These are phyloP conservation scores for Saccharata proteae DNA, from an alignment of 2,329 filamentous ascomycete genomes.

Conservation along the genomic window DNA sequence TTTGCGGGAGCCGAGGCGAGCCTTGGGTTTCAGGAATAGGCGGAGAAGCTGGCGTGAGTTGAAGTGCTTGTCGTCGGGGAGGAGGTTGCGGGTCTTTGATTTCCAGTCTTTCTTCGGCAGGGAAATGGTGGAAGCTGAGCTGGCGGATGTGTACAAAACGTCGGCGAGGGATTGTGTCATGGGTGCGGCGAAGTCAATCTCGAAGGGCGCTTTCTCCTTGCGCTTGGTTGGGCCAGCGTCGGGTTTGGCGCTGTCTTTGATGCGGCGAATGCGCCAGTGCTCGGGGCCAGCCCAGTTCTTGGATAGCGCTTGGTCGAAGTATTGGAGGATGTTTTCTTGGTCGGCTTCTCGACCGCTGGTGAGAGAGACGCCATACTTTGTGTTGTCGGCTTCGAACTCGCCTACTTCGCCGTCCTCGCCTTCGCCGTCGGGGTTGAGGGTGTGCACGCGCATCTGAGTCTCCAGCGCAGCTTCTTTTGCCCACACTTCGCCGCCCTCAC, in stretches of 20 bases:
- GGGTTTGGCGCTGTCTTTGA: constrained; percentile 62
- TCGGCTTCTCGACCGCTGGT: constrained; percentile 55
- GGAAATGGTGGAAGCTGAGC: constrained; percentile 68
- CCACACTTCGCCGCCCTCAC: constrained; percentile 93
- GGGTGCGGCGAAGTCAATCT: constrained; percentile 76
- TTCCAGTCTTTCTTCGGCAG: constrained; percentile 92
- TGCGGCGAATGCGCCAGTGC: constrained; percentile 92
- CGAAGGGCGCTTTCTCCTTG: constrained; percentile 94
- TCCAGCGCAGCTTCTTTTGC: constrained; percentile 78
- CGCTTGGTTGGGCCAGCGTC: constrained; percentile 48
- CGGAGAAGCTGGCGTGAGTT: constrained; percentile 82
- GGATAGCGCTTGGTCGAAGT: constrained; percentile 90
- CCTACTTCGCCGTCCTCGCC: constrained; percentile 40
- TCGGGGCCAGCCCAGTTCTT: constrained; percentile 99
- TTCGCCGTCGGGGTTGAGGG: constrained; percentile 45
- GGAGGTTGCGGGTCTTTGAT: constrained; percentile 80
- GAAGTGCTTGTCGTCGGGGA: constrained; percentile 97
- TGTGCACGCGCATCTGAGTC: constrained; percentile 72
- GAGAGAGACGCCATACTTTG: constrained; percentile 71
- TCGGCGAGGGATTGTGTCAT: constrained; percentile 62
- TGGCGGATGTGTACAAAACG: constrained; percentile 67
- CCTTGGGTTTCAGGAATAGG: constrained; percentile 90
- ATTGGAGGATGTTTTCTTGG: constrained; percentile 92
- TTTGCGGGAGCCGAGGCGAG: constrained; percentile 60
- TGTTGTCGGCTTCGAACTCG: constrained; percentile 52